Evolutionary conservation across 805 yeast species (phyloP).

Genomic region (Maudiozyma serrabonitensis): DNA sequence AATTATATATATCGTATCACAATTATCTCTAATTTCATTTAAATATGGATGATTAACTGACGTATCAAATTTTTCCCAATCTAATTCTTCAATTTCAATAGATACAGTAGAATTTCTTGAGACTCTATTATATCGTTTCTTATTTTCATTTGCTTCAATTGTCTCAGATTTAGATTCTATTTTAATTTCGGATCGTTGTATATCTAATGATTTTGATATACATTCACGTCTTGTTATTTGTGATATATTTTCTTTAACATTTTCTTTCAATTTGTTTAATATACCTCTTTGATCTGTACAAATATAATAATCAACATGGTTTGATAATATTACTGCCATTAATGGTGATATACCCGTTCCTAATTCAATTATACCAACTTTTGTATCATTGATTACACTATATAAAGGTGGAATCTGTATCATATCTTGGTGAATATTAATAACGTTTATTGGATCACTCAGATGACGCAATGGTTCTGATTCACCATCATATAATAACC

Average conservation of each 20-base stretch:
- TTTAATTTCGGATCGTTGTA: not conserved
- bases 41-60: slow-evolving; percentile 3
- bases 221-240: slow-evolving; percentile 18
- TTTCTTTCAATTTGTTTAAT: slow-evolving; percentile 18
- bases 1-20: slow-evolving; percentile 14
- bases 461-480: slow-evolving; percentile 10
- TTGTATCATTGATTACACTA: not conserved
- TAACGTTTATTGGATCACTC: not conserved
- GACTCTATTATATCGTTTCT: not conserved
- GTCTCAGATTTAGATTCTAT: not conserved
- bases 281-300: slow-evolving; percentile 29
- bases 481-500: slow-evolving; percentile 23
- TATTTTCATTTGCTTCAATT: not conserved
- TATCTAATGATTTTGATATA: slow-evolving; percentile 7
- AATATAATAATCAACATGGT: slow-evolving; percentile 21
- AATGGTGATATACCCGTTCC: slow-evolving; percentile 29
- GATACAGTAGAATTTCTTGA: slow-evolving; percentile 1
- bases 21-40: not conserved
- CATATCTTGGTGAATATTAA: too few species aligned
- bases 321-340: slow-evolving; percentile 19
- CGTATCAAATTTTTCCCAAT: slow-evolving; percentile 25
- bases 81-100: slow-evolving; percentile 21
- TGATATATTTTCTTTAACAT: slow-evolving; percentile 18
- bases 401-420: slow-evolving; percentile 1
- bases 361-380: slow-evolving; percentile 20